Evolutionary conservation across 164 flowering plant species (phyloP), one percentile per base, ranked within the genome.

Genomic region (Chimonanthus praecox): DNA sequence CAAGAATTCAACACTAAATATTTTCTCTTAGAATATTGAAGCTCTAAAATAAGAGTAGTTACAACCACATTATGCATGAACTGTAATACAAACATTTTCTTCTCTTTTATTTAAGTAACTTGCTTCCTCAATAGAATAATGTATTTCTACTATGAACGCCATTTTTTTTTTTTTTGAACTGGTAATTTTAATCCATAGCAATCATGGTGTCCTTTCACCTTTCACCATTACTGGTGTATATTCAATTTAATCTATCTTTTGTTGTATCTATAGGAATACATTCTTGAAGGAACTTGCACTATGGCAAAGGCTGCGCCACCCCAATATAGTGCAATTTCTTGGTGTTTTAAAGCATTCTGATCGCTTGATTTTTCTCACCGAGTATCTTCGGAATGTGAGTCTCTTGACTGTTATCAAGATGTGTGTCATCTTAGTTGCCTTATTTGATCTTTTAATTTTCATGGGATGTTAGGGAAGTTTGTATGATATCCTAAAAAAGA

Each of bases 311-410:
- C 75, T 88, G 78, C 88, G 88, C 47, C 92, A 87, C 75, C 92
- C 92, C 16, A 88, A 88, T 72, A 88, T 88, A 58, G 90, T 87
- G 70, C 92, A 87, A 76, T 88, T 88, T 76, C 90, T 88, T 49
- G 90, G 92, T 54, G 90, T 84, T 76, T 66, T 88, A 6, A 87
- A 81, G 78, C 72, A 82, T 50, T 67, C 88, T 7, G 84, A 84
- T 20, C 88, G 85, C 62, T 75, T 88, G 77, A 85, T 85, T 15
- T 84, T 87, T 72, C 86, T 88, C 72, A 87, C 88, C 0, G 92
- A 88, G 81, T 88, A 84, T 78, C 88, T 87, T 13, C 64, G 84
- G 64, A 84, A 84, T 79, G 92, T 87, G 75, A 83, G 86, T 70
- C 7, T 73, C 49, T 58, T 20, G 7, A 45, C 13, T 48, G 21